Evolutionary conservation across 495 filamentous ascomycete species (phyloP), one percentile per base, ranked within the genome.

Genomic region (Cladorrhinum samala): DNA sequence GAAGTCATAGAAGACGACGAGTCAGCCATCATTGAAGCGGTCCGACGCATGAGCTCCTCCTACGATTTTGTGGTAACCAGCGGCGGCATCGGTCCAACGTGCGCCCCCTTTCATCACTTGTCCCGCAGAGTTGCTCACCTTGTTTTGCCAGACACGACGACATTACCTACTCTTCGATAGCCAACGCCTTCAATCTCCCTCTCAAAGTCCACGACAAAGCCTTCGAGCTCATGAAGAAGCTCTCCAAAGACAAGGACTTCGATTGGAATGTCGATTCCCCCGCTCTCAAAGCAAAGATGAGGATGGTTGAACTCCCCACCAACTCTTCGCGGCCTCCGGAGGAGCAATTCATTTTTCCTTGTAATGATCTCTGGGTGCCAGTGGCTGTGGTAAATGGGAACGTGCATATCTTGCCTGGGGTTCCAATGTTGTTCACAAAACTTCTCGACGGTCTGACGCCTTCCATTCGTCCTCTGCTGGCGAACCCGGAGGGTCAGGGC

Each of bases 61-160:
- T 96, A 96, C 63, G 93, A 96, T 70, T 87, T 96, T 53, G 89
- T 98, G 17, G 89, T 96, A 2, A 98, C 93, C 41, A 87, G 85
- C 58, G 93, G 93, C 49, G 93, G 93, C 21, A 96, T 98, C 63
- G 93, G 93, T 2, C 92, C 93, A 49, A 96, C 91, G 87, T 91
- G 64, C 5, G 69, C 2, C 19, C 18, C 9, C 38, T 36, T n/a
- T 19, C 20, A 19, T 20, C 46, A 18, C 23, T 20, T 27, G 1
- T 21, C 9, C 25, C 24, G 17, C 8, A 9, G 1, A 3, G 37
- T 3, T 19, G 25, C 49, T 37, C 7, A 51, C 21, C 33, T 11
- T 6, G 4, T 11, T 17, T 41, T 14, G 7, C 54, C 60, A 93
- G 86, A 50, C 93, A 97, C 72, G 93, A 98, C 63, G 93, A 98